A percentile compares a stretch with the other conserved stretches of the same genome.
Evolutionary conservation across 352 stramenopile genomes (phyloP).

Genomic region (Globisporangium parvum): DNA sequence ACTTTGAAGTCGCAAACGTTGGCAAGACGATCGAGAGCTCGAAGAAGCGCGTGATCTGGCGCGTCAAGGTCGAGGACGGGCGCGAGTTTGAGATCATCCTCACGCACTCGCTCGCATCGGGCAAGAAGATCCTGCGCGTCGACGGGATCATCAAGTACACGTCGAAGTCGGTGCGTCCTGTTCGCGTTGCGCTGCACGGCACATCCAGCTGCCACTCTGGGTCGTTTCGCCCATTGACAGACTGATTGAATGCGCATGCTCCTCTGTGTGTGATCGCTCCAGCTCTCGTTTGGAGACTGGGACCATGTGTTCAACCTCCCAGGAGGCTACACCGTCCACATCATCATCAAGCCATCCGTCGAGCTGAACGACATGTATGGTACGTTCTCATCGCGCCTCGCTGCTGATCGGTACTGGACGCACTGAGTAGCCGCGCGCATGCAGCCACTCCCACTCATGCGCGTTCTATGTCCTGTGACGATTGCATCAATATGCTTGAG

Average conservation of each 20-base stretch:
- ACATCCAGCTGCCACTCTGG: not conserved
- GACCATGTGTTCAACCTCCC: constrained; percentile 81
- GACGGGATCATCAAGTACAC: constrained; percentile 81
- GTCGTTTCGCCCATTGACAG: not conserved
- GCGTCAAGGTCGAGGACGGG: constrained; percentile 74
- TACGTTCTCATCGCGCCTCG: constrained; percentile 16
- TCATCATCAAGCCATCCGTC: constrained; percentile 81
- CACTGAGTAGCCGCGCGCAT: not conserved
- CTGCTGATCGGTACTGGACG: not conserved
- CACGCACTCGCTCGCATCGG: constrained; percentile 73
- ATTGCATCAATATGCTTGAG: not conserved
- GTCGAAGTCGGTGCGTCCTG: constrained; percentile 43
- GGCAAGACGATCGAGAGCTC: constrained; percentile 82
- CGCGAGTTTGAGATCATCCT: constrained; percentile 81
- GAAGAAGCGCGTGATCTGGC: constrained; percentile 82
- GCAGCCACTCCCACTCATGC: not conserved
- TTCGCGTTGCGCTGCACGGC: not conserved
- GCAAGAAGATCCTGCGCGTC: constrained; percentile 75
- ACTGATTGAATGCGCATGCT: not conserved
- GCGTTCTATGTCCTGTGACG: not conserved
- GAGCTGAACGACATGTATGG: constrained; percentile 87
- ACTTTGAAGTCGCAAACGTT: constrained; percentile 78
- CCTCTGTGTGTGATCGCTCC: not conserved
- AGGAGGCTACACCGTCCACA: constrained; percentile 75
- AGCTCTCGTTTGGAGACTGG: constrained; percentile 80